These are phyloP conservation scores for Pugionium dolabratum DNA, from an alignment of 345 rosid species.

Conservation along the genomic window DNA sequence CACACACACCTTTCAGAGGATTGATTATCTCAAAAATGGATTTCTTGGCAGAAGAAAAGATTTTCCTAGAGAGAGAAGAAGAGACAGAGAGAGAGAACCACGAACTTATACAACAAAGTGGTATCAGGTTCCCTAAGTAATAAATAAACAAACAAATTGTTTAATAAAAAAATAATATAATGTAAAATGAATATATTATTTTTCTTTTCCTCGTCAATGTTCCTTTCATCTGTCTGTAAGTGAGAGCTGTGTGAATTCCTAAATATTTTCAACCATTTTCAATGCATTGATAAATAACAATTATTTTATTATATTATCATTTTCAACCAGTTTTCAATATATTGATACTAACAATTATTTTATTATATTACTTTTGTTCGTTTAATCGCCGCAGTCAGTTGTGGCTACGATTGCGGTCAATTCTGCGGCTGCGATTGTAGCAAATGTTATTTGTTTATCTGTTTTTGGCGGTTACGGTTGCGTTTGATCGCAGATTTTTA, in stretches of 20 bases:
- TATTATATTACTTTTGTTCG: too few relatives aligned
- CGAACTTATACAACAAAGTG: constrained; percentile 39
- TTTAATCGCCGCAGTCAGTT: too few relatives aligned
- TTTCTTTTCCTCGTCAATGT: constrained; percentile 6
- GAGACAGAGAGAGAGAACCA: constrained; percentile 43
- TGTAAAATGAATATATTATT: background rate
- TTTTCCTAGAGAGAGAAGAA: constrained; percentile 33
- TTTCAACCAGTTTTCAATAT: too few relatives aligned
- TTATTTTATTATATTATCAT: too few relatives aligned
- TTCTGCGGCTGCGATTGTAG: too few relatives aligned
- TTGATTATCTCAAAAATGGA: constrained; percentile 23
- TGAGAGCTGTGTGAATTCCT: constrained; percentile 37
- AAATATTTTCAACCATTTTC: background rate
- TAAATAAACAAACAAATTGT: background rate
- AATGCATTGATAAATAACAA: constrained; percentile 5
- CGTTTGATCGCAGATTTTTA: too few relatives aligned
- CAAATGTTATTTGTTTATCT: too few relatives aligned
- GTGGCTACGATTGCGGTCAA: too few relatives aligned
- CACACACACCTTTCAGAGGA: constrained; percentile 27
- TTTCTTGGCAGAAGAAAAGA: constrained; percentile 26
- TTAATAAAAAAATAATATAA: constrained; percentile 9
- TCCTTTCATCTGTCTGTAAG: constrained; percentile 30
- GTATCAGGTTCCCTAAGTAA: constrained; percentile 45
- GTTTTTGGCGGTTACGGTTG: too few relatives aligned
- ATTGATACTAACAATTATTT: too few relatives aligned